Base-by-base conservation (phyloP, 129 eudicot species). In the Apium graveolens region DNA sequence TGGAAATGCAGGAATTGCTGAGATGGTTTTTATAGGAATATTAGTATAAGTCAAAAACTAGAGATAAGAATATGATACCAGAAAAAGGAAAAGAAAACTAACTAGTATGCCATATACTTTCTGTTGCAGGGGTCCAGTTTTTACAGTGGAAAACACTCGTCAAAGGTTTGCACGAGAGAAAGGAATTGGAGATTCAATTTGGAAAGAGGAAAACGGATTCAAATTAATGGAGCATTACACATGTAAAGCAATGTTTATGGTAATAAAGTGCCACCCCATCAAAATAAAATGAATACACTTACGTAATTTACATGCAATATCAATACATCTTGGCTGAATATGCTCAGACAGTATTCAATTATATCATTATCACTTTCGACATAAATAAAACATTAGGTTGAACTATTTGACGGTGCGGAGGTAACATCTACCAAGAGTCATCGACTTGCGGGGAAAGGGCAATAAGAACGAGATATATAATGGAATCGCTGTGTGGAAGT, bases 61-160 rank as follows among this genome's bases (percentile, higher is more conserved):
- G 49, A 24, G 77, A 44, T 44, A 73, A 73, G 77, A 73, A 44
- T 73, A 73, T 43, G 77, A 73, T 24, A 45, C 49, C 77, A 42
- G 38, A 43, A 44, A 44, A 42, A 43, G 77, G 13, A 72, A 72
- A 70, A n/a, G 43, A 72, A 27, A 44, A 55, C 2, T 55, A 55
- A 55, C 65, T 43, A 39, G 1, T 21, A n/a, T 24, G 55, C 55
- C 24, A 16, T 73, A 73, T 21, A 73, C 21, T 43, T 39, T 37
- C 18, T 20, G 76, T 24, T 20, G 76, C 17, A 66, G 38, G 37
- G 72, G 72, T 66, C 72, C 72, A 66, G 37, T 5, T 66, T 29
- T 66, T 14, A 66, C 72, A 66, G 41, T 66, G 39, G 57, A 43
- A 73, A 16, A n/a, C 60, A 73, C 57, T 73, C 77, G 37, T 73